These are phyloP conservation scores for Rutstroemia sp. DNA, from an alignment of 2,329 filamentous ascomycete genomes.

Conservation along the genomic window DNA sequence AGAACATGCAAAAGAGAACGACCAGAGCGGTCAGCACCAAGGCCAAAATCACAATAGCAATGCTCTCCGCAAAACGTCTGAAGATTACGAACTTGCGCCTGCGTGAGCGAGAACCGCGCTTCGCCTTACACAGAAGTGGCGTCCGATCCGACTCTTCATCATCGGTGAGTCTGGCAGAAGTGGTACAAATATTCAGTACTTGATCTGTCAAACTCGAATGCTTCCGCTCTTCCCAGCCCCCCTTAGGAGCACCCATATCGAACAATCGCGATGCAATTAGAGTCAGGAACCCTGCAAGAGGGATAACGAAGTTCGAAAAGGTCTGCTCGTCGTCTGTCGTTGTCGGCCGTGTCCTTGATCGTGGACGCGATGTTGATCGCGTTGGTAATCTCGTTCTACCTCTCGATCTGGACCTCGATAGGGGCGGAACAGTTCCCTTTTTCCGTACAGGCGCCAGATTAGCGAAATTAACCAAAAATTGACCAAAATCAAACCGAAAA, in stretches of 20 bases:
- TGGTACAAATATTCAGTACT: background rate
- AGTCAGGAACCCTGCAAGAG: conserved; percentile 16
- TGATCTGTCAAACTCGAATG: background rate
- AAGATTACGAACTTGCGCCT: background rate
- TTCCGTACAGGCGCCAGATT: conserved; percentile 4
- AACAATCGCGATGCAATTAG: conserved; percentile 15
- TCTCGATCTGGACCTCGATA: background rate
- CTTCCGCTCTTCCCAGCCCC: background rate
- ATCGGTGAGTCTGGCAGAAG: background rate
- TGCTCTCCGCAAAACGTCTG: conserved; percentile 19
- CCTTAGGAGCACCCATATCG: conserved; percentile 19
- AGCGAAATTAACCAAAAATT: background rate
- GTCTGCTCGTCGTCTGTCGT: conserved; percentile 4
- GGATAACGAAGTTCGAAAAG: conserved; percentile 19
- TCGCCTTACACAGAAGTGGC: conserved; percentile 18
- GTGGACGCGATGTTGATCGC: background rate
- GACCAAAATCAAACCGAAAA: background rate
- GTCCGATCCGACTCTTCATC: conserved; percentile 14
- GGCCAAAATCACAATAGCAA: conserved; percentile 20
- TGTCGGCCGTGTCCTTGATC: background rate
- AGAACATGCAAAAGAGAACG: conserved; percentile 22
- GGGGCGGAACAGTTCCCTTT: background rate
- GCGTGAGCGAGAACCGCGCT: background rate
- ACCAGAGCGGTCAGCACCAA: conserved; percentile 19
- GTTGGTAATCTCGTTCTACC: background rate